Conservation (phyloP, 2,329 filamentous ascomycete genomes). For the Trichophyton equinum region DNA sequence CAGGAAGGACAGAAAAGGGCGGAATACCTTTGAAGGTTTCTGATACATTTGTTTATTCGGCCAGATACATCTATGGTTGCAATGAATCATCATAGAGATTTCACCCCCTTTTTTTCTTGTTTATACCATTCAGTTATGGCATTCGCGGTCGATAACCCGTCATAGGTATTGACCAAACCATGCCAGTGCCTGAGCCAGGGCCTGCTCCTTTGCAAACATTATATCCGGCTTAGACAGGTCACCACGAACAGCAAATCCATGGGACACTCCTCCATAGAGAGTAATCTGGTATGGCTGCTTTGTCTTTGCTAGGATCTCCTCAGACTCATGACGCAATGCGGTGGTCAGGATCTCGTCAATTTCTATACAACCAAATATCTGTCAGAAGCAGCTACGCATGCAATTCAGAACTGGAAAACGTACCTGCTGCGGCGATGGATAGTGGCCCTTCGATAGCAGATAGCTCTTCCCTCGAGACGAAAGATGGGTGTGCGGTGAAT, state of each 20-base stretch:
- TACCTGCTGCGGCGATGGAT: slow-evolving; percentile 48
- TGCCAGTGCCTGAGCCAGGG: slow-evolving; percentile 58
- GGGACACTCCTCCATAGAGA: slow-evolving; percentile 53
- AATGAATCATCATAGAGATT: slow-evolving; percentile 5
- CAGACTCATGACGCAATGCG: slow-evolving; percentile 46
- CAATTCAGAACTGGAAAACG: slow-evolving; percentile 12
- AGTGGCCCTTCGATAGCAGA: slow-evolving; percentile 53
- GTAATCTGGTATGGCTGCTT: slow-evolving; percentile 58
- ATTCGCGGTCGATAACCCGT: background rate
- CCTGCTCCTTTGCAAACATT: slow-evolving; percentile 61
- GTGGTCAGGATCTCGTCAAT: slow-evolving; percentile 45
- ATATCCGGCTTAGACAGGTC: slow-evolving; percentile 44
- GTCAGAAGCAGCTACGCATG: background rate
- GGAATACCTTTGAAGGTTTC: slow-evolving; percentile 4
- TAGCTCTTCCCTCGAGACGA: slow-evolving; percentile 56
- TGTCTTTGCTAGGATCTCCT: slow-evolving; percentile 42
- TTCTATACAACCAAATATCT: slow-evolving; percentile 25
- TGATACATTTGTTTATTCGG: slow-evolving; percentile 2
- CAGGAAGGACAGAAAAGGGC: slow-evolving; percentile 5
- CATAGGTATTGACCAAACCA: slow-evolving; percentile 41
- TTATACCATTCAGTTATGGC: background rate
- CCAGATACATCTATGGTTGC: background rate
- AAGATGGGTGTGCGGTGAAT: slow-evolving; percentile 64
- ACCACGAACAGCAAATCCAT: slow-evolving; percentile 59
- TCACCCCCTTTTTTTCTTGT: background rate